A percentile compares a stretch with the other conserved stretches of the same genome.
Conservation (phyloP, 495 filamentous ascomycete genomes). For the Chaetomidium leptoderma region DNA sequence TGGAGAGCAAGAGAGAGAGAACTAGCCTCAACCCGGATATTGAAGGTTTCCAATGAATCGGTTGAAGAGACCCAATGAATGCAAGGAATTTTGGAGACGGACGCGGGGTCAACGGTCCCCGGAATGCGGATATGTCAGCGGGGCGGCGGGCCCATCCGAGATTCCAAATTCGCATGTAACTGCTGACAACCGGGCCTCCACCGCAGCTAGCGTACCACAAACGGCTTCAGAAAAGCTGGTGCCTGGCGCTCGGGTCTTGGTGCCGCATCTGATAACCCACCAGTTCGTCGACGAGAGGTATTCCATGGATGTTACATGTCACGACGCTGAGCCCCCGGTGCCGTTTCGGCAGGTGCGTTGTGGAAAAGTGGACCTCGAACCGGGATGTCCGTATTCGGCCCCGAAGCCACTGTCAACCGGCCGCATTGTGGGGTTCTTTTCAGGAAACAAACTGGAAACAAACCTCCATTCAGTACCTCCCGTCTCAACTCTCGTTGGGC, state of each 20-base stretch:
- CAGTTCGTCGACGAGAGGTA: not conserved
- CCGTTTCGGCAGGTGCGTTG: slow-evolving; percentile 5
- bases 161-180: slow-evolving; percentile 7
- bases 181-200: slow-evolving; percentile 4
- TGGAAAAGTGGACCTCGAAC: not conserved
- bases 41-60: not conserved
- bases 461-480: too few relatives aligned
- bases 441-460: too few relatives aligned
- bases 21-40: too few relatives aligned
- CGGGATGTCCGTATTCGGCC: not conserved
- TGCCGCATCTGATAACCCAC: not conserved
- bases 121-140: slow-evolving; percentile 1
- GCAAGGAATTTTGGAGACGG: slow-evolving; percentile 3
- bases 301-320: too few relatives aligned
- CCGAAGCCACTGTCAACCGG: not conserved
- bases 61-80: too few relatives aligned
- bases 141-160: not conserved
- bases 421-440: not conserved
- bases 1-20: too few relatives aligned
- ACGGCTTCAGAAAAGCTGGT: slow-evolving; percentile 4
- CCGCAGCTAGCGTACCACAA: not conserved
- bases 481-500: too few relatives aligned
- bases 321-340: not conserved
- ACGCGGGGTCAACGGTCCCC: not conserved
- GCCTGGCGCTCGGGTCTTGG: slow-evolving; percentile 4